A percentile compares a stretch with the other conserved stretches of the same genome.
These are phyloP conservation scores for Sordariomycetes sp. DNA, from an alignment of 2,329 filamentous ascomycete genomes.

Conservation along the genomic window DNA sequence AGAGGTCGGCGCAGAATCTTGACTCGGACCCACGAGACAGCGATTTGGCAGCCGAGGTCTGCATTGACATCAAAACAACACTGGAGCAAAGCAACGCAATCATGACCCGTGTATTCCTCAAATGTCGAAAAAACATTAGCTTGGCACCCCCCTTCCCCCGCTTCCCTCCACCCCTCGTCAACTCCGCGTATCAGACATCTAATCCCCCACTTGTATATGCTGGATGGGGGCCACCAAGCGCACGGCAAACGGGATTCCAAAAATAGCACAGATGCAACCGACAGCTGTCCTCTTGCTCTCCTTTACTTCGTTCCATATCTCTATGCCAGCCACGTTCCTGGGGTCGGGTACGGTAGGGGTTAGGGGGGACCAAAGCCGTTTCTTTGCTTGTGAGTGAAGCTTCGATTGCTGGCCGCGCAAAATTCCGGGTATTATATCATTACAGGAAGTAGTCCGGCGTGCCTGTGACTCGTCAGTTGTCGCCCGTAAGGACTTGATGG, in stretches of 20 bases:
- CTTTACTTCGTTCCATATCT: neutral
- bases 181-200: neutral
- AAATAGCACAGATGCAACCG: neutral
- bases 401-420: neutral
- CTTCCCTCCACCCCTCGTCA: neutral
- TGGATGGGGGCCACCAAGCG: neutral
- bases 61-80: neutral
- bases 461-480: slow-evolving; percentile 23
- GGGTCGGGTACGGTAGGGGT: neutral
- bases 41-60: neutral
- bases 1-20: neutral
- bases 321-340: neutral
- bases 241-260: neutral
- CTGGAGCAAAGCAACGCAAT: neutral
- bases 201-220: neutral
- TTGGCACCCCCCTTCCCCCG: neutral
- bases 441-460: slow-evolving; percentile 99
- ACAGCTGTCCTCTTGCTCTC: neutral
- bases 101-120: neutral
- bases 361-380: neutral
- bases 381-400: neutral
- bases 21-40: neutral
- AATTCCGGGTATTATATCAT: slow-evolving; percentile 10
- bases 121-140: neutral
- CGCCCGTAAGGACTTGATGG: neutral